Conservation (phyloP, 768 basidiomycete genomes). For the Termitomyces sp. region DNA sequence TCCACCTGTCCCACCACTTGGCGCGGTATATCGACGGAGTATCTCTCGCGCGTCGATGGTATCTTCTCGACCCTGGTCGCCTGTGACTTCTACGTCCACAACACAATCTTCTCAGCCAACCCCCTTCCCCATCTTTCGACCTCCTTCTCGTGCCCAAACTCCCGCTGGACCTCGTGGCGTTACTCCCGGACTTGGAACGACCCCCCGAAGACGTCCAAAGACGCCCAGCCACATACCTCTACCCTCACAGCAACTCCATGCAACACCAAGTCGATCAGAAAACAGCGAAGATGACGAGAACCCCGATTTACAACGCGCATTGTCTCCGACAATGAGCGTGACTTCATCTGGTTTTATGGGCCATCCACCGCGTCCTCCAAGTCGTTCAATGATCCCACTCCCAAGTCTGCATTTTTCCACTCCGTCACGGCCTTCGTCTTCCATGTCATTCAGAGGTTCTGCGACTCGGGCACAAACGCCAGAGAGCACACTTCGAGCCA, state of each 20-base stretch:
- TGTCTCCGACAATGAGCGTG: conserved; percentile 52
- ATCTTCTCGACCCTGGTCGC: conserved; percentile 79
- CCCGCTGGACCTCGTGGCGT: conserved; percentile 31
- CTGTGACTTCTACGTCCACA: conserved; percentile 64
- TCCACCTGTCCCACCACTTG: conserved; percentile 42
- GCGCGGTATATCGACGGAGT: conserved; percentile 55
- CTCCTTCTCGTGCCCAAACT: conserved; percentile 58
- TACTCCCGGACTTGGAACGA: conserved; percentile 29
- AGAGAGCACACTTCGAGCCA: conserved; percentile 54
- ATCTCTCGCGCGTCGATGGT: conserved; percentile 69
- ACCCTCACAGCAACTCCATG: conserved; percentile 44
- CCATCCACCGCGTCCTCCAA: conserved; percentile 69
- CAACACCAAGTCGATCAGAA: conserved; percentile 13
- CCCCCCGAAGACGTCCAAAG: conserved; percentile 67
- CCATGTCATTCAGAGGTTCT: conserved; percentile 55
- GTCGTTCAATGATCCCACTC: conserved; percentile 79
- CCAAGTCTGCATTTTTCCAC: conserved; percentile 67
- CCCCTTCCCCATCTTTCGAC: conserved; percentile 34
- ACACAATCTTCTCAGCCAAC: conserved; percentile 46
- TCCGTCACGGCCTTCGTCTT: conserved; percentile 64
- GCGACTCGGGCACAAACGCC: conserved; percentile 62
- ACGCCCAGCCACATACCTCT: conserved; percentile 78
- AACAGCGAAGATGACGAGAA: conserved; percentile 32
- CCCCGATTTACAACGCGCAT: conserved; percentile 45
- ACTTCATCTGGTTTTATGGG: conserved; percentile 30